These are phyloP conservation scores for Yarrowia sp. DNA, from an alignment of 805 yeast genomes.

Conservation along the genomic window DNA sequence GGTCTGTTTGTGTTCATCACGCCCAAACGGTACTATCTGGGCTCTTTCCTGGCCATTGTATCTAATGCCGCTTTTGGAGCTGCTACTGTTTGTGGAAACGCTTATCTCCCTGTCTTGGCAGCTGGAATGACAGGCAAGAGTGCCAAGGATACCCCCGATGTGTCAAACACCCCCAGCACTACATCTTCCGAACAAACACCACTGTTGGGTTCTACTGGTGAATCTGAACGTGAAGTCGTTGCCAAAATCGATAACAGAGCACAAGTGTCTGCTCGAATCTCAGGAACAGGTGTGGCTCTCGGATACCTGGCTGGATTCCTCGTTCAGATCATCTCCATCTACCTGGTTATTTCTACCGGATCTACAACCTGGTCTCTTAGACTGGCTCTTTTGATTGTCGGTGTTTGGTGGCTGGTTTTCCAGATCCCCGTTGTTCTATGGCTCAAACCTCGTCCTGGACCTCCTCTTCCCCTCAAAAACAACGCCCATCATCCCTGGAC, in stretches of 20 bases:
- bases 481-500: constrained; percentile 28
- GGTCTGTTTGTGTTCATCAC: constrained; percentile 45
- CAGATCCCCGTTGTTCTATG: constrained; percentile 58
- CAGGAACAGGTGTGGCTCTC: constrained; percentile 68
- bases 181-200: neutral
- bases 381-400: constrained; percentile 60
- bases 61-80: constrained; percentile 75
- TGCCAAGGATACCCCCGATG: neutral
- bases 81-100: constrained; percentile 75
- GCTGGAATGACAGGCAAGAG: constrained; percentile 23
- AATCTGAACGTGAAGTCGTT: neutral
- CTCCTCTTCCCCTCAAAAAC: constrained; percentile 35
- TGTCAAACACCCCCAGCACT: neutral
- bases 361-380: constrained; percentile 49
- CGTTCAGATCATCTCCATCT: constrained; percentile 61
- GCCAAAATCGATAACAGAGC: constrained; percentile 24
- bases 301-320: constrained; percentile 69
- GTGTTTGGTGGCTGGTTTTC: constrained; percentile 74
- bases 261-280: constrained; percentile 41
- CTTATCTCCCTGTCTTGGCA: constrained; percentile 63
- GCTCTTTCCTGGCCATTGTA: constrained; percentile 54
- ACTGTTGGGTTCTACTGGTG: neutral
- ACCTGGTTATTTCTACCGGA: constrained; percentile 46
- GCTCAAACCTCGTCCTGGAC: constrained; percentile 48
- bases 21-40: constrained; percentile 48